Evolutionary conservation across 2,329 filamentous ascomycete species (phyloP).

Genomic region (Colletotrichum euphorbiae): DNA sequence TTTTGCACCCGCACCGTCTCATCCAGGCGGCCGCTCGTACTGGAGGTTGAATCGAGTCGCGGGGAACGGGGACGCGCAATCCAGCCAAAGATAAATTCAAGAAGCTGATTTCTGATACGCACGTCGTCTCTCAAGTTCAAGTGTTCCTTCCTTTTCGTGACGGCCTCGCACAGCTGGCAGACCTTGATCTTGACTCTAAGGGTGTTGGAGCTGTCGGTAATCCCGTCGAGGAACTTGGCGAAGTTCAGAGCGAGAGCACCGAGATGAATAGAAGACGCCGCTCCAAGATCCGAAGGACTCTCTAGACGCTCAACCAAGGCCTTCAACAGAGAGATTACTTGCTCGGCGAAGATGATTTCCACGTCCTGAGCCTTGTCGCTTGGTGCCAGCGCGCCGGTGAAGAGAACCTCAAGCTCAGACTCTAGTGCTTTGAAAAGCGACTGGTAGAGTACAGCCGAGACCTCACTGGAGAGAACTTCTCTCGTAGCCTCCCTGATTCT

Average conservation of each 20-base stretch:
- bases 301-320: slow-evolving; percentile 73
- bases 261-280: slow-evolving; percentile 72
- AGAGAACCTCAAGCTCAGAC: slow-evolving; percentile 71
- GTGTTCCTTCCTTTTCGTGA: slow-evolving; percentile 75
- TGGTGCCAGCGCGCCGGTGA: slow-evolving; percentile 66
- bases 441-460: slow-evolving; percentile 70
- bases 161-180: slow-evolving; percentile 73
- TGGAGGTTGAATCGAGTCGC: slow-evolving; percentile 53
- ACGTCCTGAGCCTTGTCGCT: slow-evolving; percentile 66
- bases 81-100: slow-evolving; percentile 77
- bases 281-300: slow-evolving; percentile 70
- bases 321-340: slow-evolving; percentile 72
- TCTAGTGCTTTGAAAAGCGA: slow-evolving; percentile 74
- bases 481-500: slow-evolving; percentile 74
- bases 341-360: slow-evolving; percentile 75
- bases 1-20: slow-evolving; percentile 69
- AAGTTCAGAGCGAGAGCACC: slow-evolving; percentile 73
- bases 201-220: slow-evolving; percentile 66
- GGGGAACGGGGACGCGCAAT: slow-evolving; percentile 71
- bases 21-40: slow-evolving; percentile 61
- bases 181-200: slow-evolving; percentile 76
- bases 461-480: slow-evolving; percentile 74
- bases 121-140: slow-evolving; percentile 77
- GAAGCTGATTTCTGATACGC: slow-evolving; percentile 74
- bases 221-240: slow-evolving; percentile 72